These are phyloP conservation scores for Aspergillus piperis DNA, from an alignment of 2,329 filamentous ascomycete genomes.

Conservation along the genomic window DNA sequence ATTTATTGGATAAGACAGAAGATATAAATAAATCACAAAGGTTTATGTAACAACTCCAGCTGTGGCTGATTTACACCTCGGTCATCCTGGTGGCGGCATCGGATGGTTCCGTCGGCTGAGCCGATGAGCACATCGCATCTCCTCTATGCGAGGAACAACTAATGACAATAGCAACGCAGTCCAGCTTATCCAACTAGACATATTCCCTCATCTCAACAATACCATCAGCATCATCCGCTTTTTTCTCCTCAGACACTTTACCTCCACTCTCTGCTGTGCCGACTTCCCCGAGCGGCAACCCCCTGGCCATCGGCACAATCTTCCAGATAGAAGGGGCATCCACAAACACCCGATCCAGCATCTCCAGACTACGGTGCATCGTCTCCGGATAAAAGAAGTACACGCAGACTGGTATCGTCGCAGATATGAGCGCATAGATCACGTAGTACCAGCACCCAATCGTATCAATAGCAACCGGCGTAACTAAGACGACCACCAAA, in stretches of 20 bases:
- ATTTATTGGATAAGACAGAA: no score
- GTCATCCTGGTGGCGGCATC: not conserved
- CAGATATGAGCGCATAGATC: constrained; percentile 7
- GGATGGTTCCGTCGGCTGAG: not conserved
- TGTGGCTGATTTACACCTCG: no score
- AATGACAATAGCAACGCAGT: not conserved
- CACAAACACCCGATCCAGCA: not conserved
- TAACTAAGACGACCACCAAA: constrained; percentile 10
- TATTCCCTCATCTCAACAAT: not conserved
- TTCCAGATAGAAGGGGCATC: not conserved
- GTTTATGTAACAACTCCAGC: no score
- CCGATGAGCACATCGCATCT: not conserved
- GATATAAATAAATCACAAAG: no score
- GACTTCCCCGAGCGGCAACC: not conserved
- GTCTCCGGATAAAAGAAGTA: constrained; percentile 19
- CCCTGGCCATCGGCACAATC: not conserved
- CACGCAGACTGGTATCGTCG: constrained; percentile 2
- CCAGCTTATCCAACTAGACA: not conserved
- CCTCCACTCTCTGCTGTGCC: not conserved
- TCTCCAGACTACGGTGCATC: constrained; percentile 14
- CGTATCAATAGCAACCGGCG: constrained; percentile 9
- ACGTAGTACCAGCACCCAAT: constrained; percentile 13
- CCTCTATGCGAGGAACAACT: not conserved
- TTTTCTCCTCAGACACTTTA: not conserved
- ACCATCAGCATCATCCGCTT: not conserved